These are phyloP conservation scores for Populus deltoides DNA, from an alignment of 345 rosid genomes.

Conservation along the genomic window DNA sequence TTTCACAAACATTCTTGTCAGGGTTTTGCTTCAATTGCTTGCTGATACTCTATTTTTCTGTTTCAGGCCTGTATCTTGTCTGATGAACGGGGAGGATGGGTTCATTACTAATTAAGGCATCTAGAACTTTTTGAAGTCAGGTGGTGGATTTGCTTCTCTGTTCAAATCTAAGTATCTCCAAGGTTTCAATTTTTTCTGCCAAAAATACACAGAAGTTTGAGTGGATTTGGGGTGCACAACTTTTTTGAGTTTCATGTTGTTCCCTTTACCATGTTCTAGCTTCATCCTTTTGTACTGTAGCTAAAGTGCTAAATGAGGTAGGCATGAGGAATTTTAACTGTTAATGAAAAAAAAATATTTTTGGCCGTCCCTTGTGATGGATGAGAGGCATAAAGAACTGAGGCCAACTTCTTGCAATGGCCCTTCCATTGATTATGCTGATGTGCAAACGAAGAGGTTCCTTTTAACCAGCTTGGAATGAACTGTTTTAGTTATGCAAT, in stretches of 20 bases:
- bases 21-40: neutral
- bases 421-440: neutral
- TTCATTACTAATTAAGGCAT: neutral
- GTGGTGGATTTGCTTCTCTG: neutral
- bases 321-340: neutral
- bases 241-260: neutral
- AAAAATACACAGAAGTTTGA: neutral
- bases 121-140: neutral
- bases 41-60: neutral
- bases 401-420: neutral
- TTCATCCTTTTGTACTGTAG: neutral
- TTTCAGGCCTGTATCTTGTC: neutral
- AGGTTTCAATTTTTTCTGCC: neutral
- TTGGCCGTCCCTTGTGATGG: neutral
- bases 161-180: neutral
- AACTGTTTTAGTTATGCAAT: neutral
- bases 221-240: neutral
- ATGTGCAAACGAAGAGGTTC: neutral
- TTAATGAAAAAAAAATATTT: neutral
- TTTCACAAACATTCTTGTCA: neutral
- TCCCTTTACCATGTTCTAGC: neutral
- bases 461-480: neutral
- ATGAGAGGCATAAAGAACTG: neutral
- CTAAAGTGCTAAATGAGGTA: neutral
- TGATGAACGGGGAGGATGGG: neutral